Conservation (phyloP, 1,284 basidiomycete genomes). For the Pisolithus thermaeus region DNA sequence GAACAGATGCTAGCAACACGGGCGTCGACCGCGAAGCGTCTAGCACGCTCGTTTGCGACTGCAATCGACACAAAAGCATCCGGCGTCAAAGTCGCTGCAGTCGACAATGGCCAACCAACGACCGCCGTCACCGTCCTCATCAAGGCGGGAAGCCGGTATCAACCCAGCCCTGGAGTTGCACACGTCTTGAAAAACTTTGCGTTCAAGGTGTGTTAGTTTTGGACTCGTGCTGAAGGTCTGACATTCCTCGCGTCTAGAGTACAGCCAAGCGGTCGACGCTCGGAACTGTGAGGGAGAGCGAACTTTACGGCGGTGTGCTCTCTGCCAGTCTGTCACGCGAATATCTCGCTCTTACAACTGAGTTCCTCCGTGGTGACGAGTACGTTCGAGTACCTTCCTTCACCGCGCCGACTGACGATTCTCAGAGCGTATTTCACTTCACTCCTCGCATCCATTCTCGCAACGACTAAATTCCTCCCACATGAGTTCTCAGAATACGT, state of each 20-base stretch:
- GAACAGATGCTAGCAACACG: conserved; percentile 49
- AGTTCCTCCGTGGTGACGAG: conserved; percentile 96
- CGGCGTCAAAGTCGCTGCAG: conserved; percentile 80
- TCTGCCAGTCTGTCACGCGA: conserved; percentile 85
- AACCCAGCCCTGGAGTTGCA: conserved; percentile 82
- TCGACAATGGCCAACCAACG: conserved; percentile 78
- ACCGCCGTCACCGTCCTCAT: conserved; percentile 83
- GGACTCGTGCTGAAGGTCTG: not conserved
- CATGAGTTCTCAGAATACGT: conserved; percentile 89
- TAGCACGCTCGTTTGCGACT: conserved; percentile 71
- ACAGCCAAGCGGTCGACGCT: conserved; percentile 83
- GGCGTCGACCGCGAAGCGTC: conserved; percentile 51
- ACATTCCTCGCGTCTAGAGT: conserved; percentile 43
- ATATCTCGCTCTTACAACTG: conserved; percentile 88
- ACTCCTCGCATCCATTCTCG: conserved; percentile 78
- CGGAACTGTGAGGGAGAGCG: conserved; percentile 87
- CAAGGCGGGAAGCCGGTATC: conserved; percentile 86
- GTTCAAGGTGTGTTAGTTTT: conserved; percentile 71
- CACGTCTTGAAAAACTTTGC: conserved; percentile 94
- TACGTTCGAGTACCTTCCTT: conserved; percentile 43
- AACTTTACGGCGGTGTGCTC: conserved; percentile 91
- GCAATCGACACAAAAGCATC: conserved; percentile 59
- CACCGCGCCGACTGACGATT: not conserved
- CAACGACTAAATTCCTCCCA: conserved; percentile 76
- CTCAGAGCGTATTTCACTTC: conserved; percentile 81